These are phyloP conservation scores for Mycena citricolor DNA, from an alignment of 1,284 basidiomycete species.

Conservation along the genomic window DNA sequence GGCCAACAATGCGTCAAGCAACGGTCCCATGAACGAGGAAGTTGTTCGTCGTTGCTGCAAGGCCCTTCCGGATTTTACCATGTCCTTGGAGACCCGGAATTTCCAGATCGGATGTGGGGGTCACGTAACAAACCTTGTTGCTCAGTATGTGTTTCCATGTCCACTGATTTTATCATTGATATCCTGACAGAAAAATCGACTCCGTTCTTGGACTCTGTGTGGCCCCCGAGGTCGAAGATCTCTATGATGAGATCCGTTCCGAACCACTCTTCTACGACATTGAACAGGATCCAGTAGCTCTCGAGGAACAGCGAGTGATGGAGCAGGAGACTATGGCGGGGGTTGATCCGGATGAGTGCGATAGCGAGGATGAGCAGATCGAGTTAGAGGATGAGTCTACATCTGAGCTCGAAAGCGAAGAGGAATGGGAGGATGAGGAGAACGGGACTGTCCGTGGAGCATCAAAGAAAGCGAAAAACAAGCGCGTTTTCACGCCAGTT, in stretches of 20 bases:
- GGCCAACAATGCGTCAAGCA: slow-evolving; percentile 21
- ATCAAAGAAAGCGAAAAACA: no score
- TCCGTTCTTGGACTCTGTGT: slow-evolving; percentile 12
- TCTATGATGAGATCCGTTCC: slow-evolving; percentile 12
- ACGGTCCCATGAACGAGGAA: slow-evolving; percentile 15
- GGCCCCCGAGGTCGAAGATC: slow-evolving; percentile 13
- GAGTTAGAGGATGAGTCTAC: neutral
- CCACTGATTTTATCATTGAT: neutral
- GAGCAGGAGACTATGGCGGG: neutral
- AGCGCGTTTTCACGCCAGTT: neutral
- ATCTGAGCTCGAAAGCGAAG: neutral
- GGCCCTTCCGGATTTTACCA: no score
- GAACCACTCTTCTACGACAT: slow-evolving; percentile 9
- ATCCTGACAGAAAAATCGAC: slow-evolving; percentile 10
- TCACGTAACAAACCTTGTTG: slow-evolving; percentile 21
- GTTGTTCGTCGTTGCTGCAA: slow-evolving; percentile 3
- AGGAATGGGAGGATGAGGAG: slow-evolving; percentile 1
- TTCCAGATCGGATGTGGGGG: slow-evolving; percentile 22
- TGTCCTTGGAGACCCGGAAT: slow-evolving; percentile 13
- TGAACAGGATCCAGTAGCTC: neutral
- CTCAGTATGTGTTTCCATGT: slow-evolving; percentile 15
- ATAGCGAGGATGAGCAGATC: neutral
- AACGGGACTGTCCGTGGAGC: no score
- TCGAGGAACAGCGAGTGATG: slow-evolving; percentile 4
- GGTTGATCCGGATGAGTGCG: neutral